Conservation (phyloP, 495 filamentous ascomycete species). For the Xylaria scruposa region DNA sequence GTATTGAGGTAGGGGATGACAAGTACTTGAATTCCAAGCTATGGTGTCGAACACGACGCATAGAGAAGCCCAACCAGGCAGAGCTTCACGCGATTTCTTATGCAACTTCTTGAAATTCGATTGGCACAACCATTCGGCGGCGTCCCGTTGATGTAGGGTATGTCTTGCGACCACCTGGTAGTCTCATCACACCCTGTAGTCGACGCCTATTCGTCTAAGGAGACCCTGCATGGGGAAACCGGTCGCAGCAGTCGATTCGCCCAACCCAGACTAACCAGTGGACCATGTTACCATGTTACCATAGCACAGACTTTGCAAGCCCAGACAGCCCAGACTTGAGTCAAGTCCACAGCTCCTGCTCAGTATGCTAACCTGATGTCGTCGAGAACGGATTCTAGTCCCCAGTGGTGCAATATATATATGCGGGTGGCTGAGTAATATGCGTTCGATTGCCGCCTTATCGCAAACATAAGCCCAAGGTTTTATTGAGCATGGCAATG, state of each 20-base stretch:
- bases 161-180: slow-evolving; percentile 8
- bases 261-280: slow-evolving; percentile 4
- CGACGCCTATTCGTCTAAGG: slow-evolving; percentile 10
- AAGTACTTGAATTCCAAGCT: background rate
- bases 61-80: background rate
- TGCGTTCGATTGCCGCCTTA: slow-evolving; percentile 41
- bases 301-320: slow-evolving; percentile 8
- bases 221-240: slow-evolving; percentile 10
- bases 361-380: background rate
- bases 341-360: slow-evolving; percentile 5
- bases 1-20: background rate
- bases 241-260: slow-evolving; percentile 13
- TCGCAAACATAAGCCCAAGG: slow-evolving; percentile 70
- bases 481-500: slow-evolving; percentile 74
- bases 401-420: background rate
- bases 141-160: background rate
- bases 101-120: slow-evolving; percentile 10
- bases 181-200: slow-evolving; percentile 11
- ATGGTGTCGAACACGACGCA: background rate
- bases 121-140: slow-evolving; percentile 11
- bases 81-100: slow-evolving; percentile 16
- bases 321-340: slow-evolving; percentile 16
- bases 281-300: slow-evolving; percentile 7
- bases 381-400: background rate
- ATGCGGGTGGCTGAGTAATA: slow-evolving; percentile 17